phyloP scores from a whole-genome alignment of 2,329 filamentous ascomycete genomes.

The Fusarium robinianum region DNA sequence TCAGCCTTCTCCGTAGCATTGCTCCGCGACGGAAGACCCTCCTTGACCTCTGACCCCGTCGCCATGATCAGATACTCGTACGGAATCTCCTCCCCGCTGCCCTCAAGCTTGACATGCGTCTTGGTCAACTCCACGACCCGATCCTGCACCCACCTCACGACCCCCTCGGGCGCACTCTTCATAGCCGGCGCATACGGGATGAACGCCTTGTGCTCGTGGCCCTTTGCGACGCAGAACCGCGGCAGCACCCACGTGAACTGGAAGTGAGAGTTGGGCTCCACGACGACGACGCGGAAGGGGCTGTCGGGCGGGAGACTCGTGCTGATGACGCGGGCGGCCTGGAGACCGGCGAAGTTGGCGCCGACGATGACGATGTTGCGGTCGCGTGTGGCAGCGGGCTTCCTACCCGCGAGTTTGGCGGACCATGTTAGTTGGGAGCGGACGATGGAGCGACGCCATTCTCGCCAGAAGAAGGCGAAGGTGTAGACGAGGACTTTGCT shows the following conservation, averaged over 20 bases:
- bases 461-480: constrained; percentile 29
- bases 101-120: constrained; percentile 46
- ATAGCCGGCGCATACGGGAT: constrained; percentile 59
- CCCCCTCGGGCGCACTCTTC: constrained; percentile 39
- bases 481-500: constrained; percentile 37
- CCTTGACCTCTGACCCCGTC: constrained; percentile 55
- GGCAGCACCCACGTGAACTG: constrained; percentile 65
- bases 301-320: constrained; percentile 51
- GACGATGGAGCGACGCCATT: constrained; percentile 24
- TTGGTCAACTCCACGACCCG: constrained; percentile 46
- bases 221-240: constrained; percentile 58
- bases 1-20: constrained; percentile 47
- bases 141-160: constrained; percentile 48
- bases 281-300: constrained; percentile 55
- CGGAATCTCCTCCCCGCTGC: constrained; percentile 48
- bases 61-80: constrained; percentile 63
- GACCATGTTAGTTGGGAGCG: constrained; percentile 19
- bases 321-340: constrained; percentile 54
- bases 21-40: constrained; percentile 54
- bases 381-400: constrained; percentile 30
- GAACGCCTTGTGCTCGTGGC: constrained; percentile 62
- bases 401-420: constrained; percentile 6
- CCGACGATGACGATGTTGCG: constrained; percentile 60
- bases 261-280: constrained; percentile 65
- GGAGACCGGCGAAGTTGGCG: constrained; percentile 61